These are phyloP conservation scores for Suhomyces maxii DNA, from an alignment of 1,139 yeast genomes.

Conservation along the genomic window DNA sequence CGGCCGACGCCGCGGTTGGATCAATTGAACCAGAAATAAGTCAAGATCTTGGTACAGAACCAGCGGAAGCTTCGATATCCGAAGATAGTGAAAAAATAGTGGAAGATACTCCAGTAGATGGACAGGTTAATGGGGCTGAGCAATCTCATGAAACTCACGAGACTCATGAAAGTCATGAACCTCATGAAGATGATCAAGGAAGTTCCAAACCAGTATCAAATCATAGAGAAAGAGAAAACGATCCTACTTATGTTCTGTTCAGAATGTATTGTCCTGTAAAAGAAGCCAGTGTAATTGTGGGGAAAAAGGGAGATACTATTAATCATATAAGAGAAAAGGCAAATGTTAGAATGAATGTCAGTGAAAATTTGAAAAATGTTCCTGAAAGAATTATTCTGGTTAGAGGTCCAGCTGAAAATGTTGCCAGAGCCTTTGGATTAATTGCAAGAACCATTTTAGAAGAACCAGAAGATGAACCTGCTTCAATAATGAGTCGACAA, in stretches of 20 bases:
- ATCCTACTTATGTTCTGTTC: constrained; percentile 62
- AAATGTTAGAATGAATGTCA: constrained; percentile 68
- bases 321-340: constrained; percentile 66
- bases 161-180: constrained; percentile 1
- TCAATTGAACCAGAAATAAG: constrained; percentile 3
- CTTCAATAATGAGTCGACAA: constrained; percentile 53
- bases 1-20: constrained; percentile 17
- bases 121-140: neutral
- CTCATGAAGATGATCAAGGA: constrained; percentile 6
- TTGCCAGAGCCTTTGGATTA: constrained; percentile 80
- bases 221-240: constrained; percentile 42
- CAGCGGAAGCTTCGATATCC: neutral
- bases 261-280: constrained; percentile 77
- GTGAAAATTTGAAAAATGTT: constrained; percentile 71
- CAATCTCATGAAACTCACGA: neutral
- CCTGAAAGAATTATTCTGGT: constrained; percentile 78
- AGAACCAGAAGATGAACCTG: constrained; percentile 68
- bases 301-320: constrained; percentile 75
- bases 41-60: neutral
- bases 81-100: neutral
- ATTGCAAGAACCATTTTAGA: constrained; percentile 65
- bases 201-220: constrained; percentile 26
- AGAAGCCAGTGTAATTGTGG: constrained; percentile 75
- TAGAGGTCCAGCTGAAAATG: constrained; percentile 75
- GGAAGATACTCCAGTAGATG: neutral